A percentile compares a stretch with the other conserved stretches of the same genome.
phyloP scores from a whole-genome alignment of 1,284 basidiomycete genomes.

The Farysia itapuensis region DNA sequence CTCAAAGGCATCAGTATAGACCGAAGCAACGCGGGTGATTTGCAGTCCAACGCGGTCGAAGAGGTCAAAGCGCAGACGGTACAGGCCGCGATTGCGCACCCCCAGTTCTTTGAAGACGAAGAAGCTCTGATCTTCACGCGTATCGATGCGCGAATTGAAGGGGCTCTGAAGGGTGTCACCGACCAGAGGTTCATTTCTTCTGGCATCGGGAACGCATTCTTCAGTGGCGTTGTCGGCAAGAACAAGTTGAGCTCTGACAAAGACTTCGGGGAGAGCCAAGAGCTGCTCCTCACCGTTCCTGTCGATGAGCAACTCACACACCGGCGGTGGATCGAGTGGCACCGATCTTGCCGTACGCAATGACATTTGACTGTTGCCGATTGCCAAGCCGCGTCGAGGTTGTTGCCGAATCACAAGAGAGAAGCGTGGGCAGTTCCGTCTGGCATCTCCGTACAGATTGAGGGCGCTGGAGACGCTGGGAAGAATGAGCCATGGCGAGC shows the following conservation, averaged over 20 bases:
- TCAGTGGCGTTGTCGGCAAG: constrained; percentile 10
- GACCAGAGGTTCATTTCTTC: constrained; percentile 17
- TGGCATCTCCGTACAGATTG: constrained; percentile 9
- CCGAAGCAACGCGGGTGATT: constrained; percentile 20
- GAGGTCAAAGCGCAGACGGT: constrained; percentile 41
- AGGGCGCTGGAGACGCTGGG: constrained; percentile 24
- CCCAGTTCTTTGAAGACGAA: constrained; percentile 50
- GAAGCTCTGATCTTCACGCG: constrained; percentile 33
- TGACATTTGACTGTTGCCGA: constrained; percentile 40
- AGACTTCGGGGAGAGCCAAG: constrained; percentile 31
- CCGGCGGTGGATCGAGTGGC: constrained; percentile 35
- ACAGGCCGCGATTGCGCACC: constrained; percentile 30
- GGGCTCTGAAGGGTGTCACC: constrained; percentile 26
- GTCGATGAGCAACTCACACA: constrained; percentile 38
- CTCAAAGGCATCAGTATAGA: constrained; percentile 33
- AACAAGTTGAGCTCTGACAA: constrained; percentile 28
- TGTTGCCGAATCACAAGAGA: constrained; percentile 38
- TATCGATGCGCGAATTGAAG: constrained; percentile 35
- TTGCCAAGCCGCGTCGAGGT: constrained; percentile 27
- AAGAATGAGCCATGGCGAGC: constrained; percentile 24
- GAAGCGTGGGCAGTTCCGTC: constrained; percentile 19
- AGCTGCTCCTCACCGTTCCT: constrained; percentile 31
- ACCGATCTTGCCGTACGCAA: constrained; percentile 27
- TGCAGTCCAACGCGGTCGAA: constrained; percentile 22
- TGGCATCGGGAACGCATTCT: constrained; percentile 22